Evolutionary conservation across 306 rosid genomes (phyloP).

Genomic region (Phaseolus lunatus): DNA sequence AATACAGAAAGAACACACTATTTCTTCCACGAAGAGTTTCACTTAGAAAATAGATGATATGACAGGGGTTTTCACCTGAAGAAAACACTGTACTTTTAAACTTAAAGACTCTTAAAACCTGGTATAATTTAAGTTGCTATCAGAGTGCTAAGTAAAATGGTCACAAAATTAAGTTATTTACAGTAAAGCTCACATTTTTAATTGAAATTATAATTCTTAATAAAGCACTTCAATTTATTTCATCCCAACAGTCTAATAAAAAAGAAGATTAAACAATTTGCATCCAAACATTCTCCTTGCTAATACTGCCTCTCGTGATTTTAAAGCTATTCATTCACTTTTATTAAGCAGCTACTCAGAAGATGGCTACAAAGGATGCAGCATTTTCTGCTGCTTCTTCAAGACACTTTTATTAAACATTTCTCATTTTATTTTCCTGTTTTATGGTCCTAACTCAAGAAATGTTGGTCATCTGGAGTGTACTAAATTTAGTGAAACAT

Average conservation of each 20-base stretch:
- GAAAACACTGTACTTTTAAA: background rate
- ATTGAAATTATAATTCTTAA: background rate
- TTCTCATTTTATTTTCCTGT: too few species aligned
- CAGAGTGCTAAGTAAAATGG: conserved; percentile 10
- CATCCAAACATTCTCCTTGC: background rate
- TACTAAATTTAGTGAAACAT: background rate
- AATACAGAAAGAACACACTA: background rate
- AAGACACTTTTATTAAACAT: too few species aligned
- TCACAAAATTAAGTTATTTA: background rate
- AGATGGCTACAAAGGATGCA: background rate
- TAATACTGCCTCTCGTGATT: background rate
- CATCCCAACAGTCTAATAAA: conserved; percentile 8
- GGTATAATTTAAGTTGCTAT: background rate
- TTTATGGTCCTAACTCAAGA: background rate
- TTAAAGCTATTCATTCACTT: conserved; percentile 3
- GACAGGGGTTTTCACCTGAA: conserved; percentile 28
- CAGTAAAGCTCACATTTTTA: conserved; percentile 9
- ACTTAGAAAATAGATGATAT: background rate
- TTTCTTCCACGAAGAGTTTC: conserved; percentile 38
- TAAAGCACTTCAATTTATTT: background rate
- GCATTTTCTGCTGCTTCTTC: too few species aligned
- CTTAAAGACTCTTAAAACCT: background rate
- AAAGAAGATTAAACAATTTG: background rate
- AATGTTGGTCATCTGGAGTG: background rate
- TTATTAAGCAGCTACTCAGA: background rate